Base-by-base conservation (phyloP, 768 basidiomycete genomes). In the Pleurotus ostreatus region DNA sequence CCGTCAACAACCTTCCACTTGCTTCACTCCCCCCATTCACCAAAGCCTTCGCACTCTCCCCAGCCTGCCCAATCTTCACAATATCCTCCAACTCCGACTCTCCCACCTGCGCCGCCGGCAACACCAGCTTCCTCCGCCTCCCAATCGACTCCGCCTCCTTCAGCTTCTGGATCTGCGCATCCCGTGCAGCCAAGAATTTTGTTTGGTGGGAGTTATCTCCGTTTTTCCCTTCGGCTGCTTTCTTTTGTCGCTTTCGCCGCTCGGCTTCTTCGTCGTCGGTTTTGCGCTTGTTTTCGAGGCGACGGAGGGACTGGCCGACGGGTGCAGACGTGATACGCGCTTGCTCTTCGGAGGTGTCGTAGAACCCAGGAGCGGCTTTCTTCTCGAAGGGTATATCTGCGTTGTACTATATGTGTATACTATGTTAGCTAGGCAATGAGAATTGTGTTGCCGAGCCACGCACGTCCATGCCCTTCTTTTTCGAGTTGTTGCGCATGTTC, bases 351-450 rank as follows among this genome's bases (percentile, higher is more conserved):
- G 88, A 81, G 2, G 92, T 94, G 68, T 99, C 97, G 70, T 98
- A 99, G 74, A 99, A 99, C 0, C 97, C 97, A 8, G 95, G 74
- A 0, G 93, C 94, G 0, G 97, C 80, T 66, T 92, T 92, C 76
- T 98, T 98, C 75, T 99, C 97, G 68, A 98, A 98, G 0, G 97
- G 97, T 62, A 98, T 97, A 67, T 99, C 97, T 49, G 94, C 85
- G 65, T 98, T 99, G 74, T 98, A 99, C 91, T 97, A 61, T 30
- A 61, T 5, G 46, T 20, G 34, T 38, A 15, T 9, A n/a, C 49
- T 25, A 26, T 49, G 55, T 58, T 65, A 57, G 41, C 53, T 34
- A 5, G 45, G 13, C 49, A 11, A 34, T 23, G 43, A 6, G 15
- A 26, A 23, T 11, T 26, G 46, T 6, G n/a, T n/a, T 18, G 3